Conservation (phyloP, 2,329 filamentous ascomycete species). For the Malbranchea cinnamomea region DNA sequence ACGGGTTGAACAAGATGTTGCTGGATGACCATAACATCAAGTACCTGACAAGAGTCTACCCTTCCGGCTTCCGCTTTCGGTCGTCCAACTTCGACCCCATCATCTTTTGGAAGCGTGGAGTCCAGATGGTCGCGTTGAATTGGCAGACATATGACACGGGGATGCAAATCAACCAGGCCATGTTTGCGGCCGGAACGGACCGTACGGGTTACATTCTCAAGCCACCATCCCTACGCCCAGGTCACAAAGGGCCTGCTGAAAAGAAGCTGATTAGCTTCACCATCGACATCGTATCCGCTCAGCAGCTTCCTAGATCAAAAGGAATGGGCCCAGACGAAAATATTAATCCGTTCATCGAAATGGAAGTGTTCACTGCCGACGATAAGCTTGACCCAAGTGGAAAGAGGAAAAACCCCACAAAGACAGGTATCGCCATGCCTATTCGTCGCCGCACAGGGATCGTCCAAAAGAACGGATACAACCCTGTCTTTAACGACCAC, state of each 20-base stretch:
- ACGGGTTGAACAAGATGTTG: constrained; percentile 58
- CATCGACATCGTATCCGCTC: constrained; percentile 82
- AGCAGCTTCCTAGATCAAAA: constrained; percentile 76
- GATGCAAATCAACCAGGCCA: constrained; percentile 92
- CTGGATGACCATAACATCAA: constrained; percentile 83
- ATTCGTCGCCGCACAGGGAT: constrained; percentile 68
- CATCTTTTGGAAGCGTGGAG: constrained; percentile 83
- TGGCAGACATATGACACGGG: constrained; percentile 96
- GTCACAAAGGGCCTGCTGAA: constrained; percentile 45
- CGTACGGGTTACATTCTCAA: constrained; percentile 87
- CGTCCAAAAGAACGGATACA: constrained; percentile 79
- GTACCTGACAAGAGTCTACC: constrained; percentile 88
- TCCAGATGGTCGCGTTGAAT: constrained; percentile 95
- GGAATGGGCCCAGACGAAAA: constrained; percentile 56
- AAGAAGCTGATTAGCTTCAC: constrained; percentile 72
- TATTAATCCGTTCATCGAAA: constrained; percentile 86
- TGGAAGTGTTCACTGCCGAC: constrained; percentile 88
- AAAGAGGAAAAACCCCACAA: constrained; percentile 55
- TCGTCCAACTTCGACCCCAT: constrained; percentile 94
- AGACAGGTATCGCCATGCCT: constrained; percentile 54
- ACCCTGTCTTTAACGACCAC: constrained; percentile 69
- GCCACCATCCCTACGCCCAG: constrained; percentile 58
- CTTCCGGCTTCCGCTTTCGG: constrained; percentile 61
- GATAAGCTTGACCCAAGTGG: too few species aligned
- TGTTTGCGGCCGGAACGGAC: constrained; percentile 85